Evolutionary conservation across 768 basidiomycete species (phyloP).

Genomic region (Leucosporidium scottii): DNA sequence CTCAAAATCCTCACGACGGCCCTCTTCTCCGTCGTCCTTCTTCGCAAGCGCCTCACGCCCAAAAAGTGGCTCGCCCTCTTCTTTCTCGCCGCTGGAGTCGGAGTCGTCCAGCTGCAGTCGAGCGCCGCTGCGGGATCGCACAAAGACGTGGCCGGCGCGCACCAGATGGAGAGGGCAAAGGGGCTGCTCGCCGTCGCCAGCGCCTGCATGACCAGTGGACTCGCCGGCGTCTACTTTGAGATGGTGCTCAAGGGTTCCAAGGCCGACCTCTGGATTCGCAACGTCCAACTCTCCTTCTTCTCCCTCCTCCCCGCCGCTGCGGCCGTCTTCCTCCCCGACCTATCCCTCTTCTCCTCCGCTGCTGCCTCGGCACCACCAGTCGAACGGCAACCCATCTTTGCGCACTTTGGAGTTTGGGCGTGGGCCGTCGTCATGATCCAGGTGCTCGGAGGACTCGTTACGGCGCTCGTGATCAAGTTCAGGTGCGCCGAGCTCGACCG

Average conservation of each 20-base stretch:
- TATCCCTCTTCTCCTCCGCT: slow-evolving; percentile 27
- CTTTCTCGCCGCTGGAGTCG: slow-evolving; percentile 44
- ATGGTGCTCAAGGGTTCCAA: slow-evolving; percentile 89
- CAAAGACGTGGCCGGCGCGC: slow-evolving; percentile 30
- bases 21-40: slow-evolving; percentile 80
- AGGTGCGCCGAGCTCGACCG: slow-evolving; percentile 56
- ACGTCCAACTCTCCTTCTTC: slow-evolving; percentile 90
- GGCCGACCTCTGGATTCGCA: slow-evolving; percentile 90
- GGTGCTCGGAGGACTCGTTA: slow-evolving; percentile 78
- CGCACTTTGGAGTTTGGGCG: slow-evolving; percentile 82
- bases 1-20: slow-evolving; percentile 74
- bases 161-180: slow-evolving; percentile 69
- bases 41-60: slow-evolving; percentile 50
- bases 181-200: slow-evolving; percentile 84
- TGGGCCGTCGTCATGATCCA: slow-evolving; percentile 74
- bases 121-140: slow-evolving; percentile 31
- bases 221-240: slow-evolving; percentile 97
- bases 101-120: slow-evolving; percentile 69
- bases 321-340: slow-evolving; percentile 46
- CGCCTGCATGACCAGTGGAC: slow-evolving; percentile 90
- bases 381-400: slow-evolving; percentile 53
- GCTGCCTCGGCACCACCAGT: slow-evolving; percentile 25
- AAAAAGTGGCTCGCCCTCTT: slow-evolving; percentile 70
- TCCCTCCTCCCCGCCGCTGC: slow-evolving; percentile 80
- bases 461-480: slow-evolving; percentile 90